Percentiles rank a stretch among this genome's conserved stretches.
Conservation (phyloP, 208 protist genomes). For the Vickermania spadyakhi region DNA sequence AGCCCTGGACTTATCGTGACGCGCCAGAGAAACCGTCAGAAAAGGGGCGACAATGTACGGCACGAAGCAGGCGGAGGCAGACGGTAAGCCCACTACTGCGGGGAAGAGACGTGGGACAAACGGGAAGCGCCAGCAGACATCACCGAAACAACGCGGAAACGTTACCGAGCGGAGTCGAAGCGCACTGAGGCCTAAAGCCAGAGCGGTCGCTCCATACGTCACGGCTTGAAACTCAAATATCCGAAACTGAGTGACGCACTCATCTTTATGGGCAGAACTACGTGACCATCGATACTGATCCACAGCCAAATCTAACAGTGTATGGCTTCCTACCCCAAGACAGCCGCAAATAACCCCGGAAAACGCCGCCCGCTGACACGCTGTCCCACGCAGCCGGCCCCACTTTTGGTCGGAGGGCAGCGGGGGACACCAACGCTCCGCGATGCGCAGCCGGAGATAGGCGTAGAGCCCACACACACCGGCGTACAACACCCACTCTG, state of each 20-base stretch:
- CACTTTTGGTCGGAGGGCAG: background rate
- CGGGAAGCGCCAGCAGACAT: slow-evolving; percentile 77
- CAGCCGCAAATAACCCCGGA: slow-evolving; percentile 52
- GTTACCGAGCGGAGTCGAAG: slow-evolving; percentile 60
- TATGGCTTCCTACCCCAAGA: slow-evolving; percentile 64
- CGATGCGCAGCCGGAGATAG: slow-evolving; percentile 46
- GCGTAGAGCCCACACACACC: slow-evolving; percentile 68
- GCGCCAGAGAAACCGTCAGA: slow-evolving; percentile 33
- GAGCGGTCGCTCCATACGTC: slow-evolving; percentile 39
- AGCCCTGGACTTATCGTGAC: slow-evolving; percentile 41
- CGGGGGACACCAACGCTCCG: background rate
- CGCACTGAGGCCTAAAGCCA: slow-evolving; percentile 43
- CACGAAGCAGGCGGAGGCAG: slow-evolving; percentile 69
- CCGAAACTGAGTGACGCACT: background rate
- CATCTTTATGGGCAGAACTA: background rate
- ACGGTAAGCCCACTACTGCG: slow-evolving; percentile 62
- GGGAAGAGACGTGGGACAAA: slow-evolving; percentile 84
- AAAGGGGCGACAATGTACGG: slow-evolving; percentile 83
- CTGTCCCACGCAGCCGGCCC: slow-evolving; percentile 35
- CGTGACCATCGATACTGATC: slow-evolving; percentile 52
- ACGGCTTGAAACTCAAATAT: slow-evolving; percentile 46
- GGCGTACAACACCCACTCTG: slow-evolving; percentile 82
- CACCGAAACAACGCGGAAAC: slow-evolving; percentile 84
- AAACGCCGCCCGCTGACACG: slow-evolving; percentile 67
- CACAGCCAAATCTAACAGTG: slow-evolving; percentile 64